Conservation (phyloP, 495 filamentous ascomycete species). For the Hypoxylon subgilvum region DNA sequence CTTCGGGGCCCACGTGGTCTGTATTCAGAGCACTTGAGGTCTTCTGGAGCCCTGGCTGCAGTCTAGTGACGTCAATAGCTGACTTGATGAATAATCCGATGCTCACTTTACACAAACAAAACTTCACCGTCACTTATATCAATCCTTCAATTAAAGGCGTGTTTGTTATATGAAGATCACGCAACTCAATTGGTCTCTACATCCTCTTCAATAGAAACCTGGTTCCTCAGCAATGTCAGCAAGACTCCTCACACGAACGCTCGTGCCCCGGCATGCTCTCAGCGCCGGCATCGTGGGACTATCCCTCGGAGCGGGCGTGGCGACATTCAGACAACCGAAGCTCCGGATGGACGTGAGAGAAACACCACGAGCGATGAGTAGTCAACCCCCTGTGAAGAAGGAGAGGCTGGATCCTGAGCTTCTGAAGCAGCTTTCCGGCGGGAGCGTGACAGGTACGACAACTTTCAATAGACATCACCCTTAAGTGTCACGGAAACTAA, state of each 20-base stretch:
- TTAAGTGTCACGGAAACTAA: background rate
- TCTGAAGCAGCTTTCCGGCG: slow-evolving; percentile 71
- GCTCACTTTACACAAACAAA: slow-evolving; percentile 1
- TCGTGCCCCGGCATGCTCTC: slow-evolving; percentile 23
- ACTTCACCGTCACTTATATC: background rate
- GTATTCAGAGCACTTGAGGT: background rate
- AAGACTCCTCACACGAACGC: slow-evolving; percentile 20
- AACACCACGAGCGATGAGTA: slow-evolving; percentile 20
- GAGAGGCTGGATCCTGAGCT: slow-evolving; percentile 55
- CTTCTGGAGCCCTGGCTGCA: background rate
- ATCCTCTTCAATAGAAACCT: background rate
- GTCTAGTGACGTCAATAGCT: slow-evolving; percentile 30
- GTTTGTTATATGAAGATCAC: too few species aligned
- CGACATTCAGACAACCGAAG: slow-evolving; percentile 26
- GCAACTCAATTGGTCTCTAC: too few species aligned
- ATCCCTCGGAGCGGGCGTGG: slow-evolving; percentile 35
- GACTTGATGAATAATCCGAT: slow-evolving; percentile 13
- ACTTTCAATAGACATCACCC: background rate
- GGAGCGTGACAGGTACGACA: slow-evolving; percentile 66
- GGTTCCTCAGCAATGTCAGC: slow-evolving; percentile 15
- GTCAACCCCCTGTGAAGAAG: slow-evolving; percentile 25
- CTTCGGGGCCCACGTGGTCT: background rate
- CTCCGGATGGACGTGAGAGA: slow-evolving; percentile 25
- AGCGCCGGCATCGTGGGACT: slow-evolving; percentile 33
- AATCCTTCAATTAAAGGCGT: background rate